A percentile compares a stretch with the other conserved stretches of the same genome.
phyloP scores from a whole-genome alignment of 495 filamentous ascomycete species.

The Penicillium chermesinum region DNA sequence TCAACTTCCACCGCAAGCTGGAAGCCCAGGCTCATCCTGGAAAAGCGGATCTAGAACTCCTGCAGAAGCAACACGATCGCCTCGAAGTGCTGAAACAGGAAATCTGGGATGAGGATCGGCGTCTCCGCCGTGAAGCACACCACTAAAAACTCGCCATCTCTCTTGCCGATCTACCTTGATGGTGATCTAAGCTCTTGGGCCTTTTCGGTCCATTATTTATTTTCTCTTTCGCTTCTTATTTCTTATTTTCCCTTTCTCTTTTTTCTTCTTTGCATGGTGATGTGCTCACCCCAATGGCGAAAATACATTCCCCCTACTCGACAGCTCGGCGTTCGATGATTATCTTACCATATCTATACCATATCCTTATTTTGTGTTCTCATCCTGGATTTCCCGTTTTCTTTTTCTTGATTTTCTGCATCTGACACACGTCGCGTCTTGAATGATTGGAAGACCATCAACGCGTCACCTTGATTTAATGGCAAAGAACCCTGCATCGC shows the following conservation, averaged over 20 bases:
- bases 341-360: neutral
- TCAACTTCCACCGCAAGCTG: constrained; percentile 55
- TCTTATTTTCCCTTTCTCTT: constrained; percentile 2
- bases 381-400: neutral
- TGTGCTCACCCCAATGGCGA: constrained; percentile 6
- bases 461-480: neutral
- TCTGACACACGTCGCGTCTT: neutral
- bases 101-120: constrained; percentile 50
- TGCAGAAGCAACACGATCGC: constrained; percentile 57
- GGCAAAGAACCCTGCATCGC: neutral
- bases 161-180: too few relatives aligned
- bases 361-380: neutral
- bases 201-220: too few relatives aligned
- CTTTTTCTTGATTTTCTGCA: neutral
- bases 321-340: constrained; percentile 8
- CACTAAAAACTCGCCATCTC: too few relatives aligned
- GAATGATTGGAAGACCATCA: neutral
- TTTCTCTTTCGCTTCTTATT: constrained; percentile 5
- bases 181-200: too few relatives aligned
- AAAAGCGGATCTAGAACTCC: constrained; percentile 48
- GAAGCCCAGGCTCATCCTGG: constrained; percentile 46
- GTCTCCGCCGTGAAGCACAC: constrained; percentile 21
- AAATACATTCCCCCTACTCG: constrained; percentile 1
- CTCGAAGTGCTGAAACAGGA: constrained; percentile 61
- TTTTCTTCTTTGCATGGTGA: constrained; percentile 15